Percentiles rank a stretch among this genome's conserved stretches.
These are phyloP conservation scores for Penium margaritaceum DNA, from an alignment of 139 green algal genomes.

Conservation along the genomic window DNA sequence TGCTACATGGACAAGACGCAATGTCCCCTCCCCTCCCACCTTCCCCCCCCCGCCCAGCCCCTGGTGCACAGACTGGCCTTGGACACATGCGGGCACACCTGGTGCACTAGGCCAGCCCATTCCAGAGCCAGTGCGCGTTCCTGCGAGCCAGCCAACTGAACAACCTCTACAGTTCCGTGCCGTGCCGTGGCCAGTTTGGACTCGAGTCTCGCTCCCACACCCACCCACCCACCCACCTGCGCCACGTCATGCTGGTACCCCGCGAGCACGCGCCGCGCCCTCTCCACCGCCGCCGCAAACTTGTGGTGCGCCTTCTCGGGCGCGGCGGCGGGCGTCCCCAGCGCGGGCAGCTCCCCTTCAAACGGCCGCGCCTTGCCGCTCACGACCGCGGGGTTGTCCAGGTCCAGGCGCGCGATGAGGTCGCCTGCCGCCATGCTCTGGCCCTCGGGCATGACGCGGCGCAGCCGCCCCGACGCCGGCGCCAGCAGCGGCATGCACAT, in stretches of 20 bases:
- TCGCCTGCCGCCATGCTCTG: slow-evolving; percentile 43
- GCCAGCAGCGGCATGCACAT: slow-evolving; percentile 52
- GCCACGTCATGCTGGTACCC: slow-evolving; percentile 40
- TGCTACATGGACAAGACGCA: too few relatives aligned
- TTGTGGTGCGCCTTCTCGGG: slow-evolving; percentile 34
- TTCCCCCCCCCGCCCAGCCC: too few relatives aligned
- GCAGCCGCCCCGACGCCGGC: slow-evolving; percentile 34
- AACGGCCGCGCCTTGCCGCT: slow-evolving; percentile 39
- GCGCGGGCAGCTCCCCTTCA: slow-evolving; percentile 33
- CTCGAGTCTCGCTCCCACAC: too few relatives aligned
- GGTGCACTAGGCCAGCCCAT: too few relatives aligned
- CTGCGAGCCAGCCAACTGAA: too few relatives aligned
- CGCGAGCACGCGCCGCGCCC: slow-evolving; percentile 26
- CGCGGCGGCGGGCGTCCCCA: slow-evolving; percentile 33
- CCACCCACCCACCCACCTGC: slow-evolving; percentile 19
- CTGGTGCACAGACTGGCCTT: too few relatives aligned
- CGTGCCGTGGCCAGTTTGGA: too few relatives aligned
- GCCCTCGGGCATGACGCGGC: slow-evolving; percentile 36
- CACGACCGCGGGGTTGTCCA: slow-evolving; percentile 42
- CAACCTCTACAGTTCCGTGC: too few relatives aligned
- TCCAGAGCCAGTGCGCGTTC: too few relatives aligned
- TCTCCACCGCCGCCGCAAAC: slow-evolving; percentile 17
- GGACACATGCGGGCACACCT: too few relatives aligned
- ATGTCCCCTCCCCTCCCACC: too few relatives aligned
- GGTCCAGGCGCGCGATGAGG: slow-evolving; percentile 41